These are phyloP conservation scores for Sergeia podlipaevii DNA, from an alignment of 208 protist species.

Conservation along the genomic window DNA sequence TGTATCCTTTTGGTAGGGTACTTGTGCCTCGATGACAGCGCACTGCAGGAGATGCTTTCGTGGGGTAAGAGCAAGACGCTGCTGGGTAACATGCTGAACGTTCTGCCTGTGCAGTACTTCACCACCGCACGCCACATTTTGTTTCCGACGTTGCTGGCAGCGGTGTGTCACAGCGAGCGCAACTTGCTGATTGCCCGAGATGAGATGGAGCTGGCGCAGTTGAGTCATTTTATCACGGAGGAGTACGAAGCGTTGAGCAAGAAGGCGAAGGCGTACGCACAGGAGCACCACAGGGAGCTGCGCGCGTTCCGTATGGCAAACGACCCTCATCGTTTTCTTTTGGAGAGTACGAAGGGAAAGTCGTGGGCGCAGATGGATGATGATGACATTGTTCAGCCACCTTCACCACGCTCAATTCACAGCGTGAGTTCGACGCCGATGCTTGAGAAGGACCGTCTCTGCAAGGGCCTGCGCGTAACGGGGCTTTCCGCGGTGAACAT, in stretches of 20 bases:
- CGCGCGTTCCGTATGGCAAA: constrained; percentile 30
- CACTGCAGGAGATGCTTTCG: constrained; percentile 74
- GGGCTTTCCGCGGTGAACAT: constrained; percentile 21
- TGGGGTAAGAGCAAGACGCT: constrained; percentile 76
- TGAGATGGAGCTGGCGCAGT: constrained; percentile 65
- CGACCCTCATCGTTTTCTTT: constrained; percentile 20
- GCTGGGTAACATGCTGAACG: constrained; percentile 49
- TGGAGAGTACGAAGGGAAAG: constrained; percentile 23
- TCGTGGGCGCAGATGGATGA: constrained; percentile 48
- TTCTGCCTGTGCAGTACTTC: constrained; percentile 81
- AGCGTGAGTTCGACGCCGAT: constrained; percentile 32
- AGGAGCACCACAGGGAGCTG: constrained; percentile 49
- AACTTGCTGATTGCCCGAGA: constrained; percentile 54
- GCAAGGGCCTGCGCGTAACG: constrained; percentile 39
- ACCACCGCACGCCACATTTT: constrained; percentile 77
- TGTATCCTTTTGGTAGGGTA: constrained; percentile 78
- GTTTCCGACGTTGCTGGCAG: constrained; percentile 67
- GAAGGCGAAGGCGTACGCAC: constrained; percentile 61
- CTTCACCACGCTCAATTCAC: constrained; percentile 19
- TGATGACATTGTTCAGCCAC: constrained; percentile 18
- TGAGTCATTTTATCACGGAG: constrained; percentile 56
- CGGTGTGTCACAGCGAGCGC: constrained; percentile 39
- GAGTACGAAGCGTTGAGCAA: constrained; percentile 72
- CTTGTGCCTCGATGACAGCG: constrained; percentile 66
- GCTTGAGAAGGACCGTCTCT: constrained; percentile 70